Conservation (phyloP, 192 early-diverging fungal genomes). For the Entophlyctis luteolus region DNA sequence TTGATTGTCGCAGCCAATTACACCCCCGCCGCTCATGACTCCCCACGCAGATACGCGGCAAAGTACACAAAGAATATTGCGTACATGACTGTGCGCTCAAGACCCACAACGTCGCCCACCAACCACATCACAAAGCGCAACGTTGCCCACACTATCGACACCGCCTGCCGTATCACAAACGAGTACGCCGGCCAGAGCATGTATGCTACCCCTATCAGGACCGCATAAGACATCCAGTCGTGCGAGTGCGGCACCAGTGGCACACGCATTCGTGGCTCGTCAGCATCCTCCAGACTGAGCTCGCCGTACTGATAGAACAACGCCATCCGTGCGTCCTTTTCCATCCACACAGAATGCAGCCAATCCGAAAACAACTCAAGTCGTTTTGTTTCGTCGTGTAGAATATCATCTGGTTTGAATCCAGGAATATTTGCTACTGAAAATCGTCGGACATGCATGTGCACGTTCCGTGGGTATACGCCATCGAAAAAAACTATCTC, state of each 20-base stretch:
- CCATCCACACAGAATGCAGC: background rate
- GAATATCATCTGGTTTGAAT: constrained; percentile 10
- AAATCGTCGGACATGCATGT: constrained; percentile 64
- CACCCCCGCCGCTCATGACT: too few relatives aligned
- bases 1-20: too few relatives aligned
- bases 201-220: background rate
- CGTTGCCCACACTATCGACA: too few relatives aligned
- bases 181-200: background rate
- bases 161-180: too few relatives aligned
- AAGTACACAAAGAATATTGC: too few relatives aligned
- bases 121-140: too few relatives aligned
- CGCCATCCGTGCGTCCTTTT: constrained; percentile 3
- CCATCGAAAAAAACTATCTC: constrained; percentile 70
- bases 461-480: constrained; percentile 70
- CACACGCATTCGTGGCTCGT: background rate
- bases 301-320: background rate
- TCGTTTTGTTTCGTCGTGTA: background rate
- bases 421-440: constrained; percentile 30
- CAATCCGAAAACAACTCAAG: background rate
- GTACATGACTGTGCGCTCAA: too few relatives aligned
- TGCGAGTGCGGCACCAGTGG: background rate
- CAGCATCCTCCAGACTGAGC: background rate
- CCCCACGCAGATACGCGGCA: too few relatives aligned
- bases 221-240: background rate
- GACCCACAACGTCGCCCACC: too few relatives aligned